These are phyloP conservation scores for Pyrrhoderma noxium DNA, from an alignment of 1,284 basidiomycete species.

Conservation along the genomic window DNA sequence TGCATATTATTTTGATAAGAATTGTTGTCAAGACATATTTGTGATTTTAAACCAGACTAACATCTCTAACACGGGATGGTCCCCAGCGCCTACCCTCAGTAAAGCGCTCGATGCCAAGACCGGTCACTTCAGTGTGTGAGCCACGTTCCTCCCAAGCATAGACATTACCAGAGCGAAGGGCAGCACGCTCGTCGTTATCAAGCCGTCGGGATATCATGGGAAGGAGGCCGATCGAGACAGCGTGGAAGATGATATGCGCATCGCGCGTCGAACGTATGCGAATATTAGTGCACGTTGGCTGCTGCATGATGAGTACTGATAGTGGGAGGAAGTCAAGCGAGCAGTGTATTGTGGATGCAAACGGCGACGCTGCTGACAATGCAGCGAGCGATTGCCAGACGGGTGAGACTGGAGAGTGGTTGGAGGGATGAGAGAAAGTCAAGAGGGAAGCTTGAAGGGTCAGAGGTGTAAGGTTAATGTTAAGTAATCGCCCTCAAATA, in stretches of 20 bases:
- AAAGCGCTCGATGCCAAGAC: conserved; percentile 36
- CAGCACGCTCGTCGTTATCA: conserved; percentile 35
- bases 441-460: conserved; percentile 18
- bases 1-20: not conserved
- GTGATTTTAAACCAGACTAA: conserved; percentile 20
- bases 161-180: conserved; percentile 34
- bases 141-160: conserved; percentile 40
- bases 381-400: too few species aligned
- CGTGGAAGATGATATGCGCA: conserved; percentile 39
- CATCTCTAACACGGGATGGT: conserved; percentile 32
- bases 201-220: conserved; percentile 37
- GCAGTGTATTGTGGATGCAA: conserved; percentile 15
- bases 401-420: conserved; percentile 19
- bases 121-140: conserved; percentile 31
- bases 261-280: conserved; percentile 35
- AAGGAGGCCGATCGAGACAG: conserved; percentile 33
- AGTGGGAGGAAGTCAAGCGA: conserved; percentile 9
- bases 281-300: conserved; percentile 32
- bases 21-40: conserved; percentile 7
- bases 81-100: conserved; percentile 37
- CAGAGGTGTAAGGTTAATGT: too few species aligned
- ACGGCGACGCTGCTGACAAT: conserved; percentile 13
- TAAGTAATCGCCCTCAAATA: too few species aligned
- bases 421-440: conserved; percentile 20
- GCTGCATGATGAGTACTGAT: conserved; percentile 25